Percentiles rank a stretch among this genome's conserved stretches.
Conservation (phyloP, 1,139 yeast genomes). For the Sugiyamaella sp. region DNA sequence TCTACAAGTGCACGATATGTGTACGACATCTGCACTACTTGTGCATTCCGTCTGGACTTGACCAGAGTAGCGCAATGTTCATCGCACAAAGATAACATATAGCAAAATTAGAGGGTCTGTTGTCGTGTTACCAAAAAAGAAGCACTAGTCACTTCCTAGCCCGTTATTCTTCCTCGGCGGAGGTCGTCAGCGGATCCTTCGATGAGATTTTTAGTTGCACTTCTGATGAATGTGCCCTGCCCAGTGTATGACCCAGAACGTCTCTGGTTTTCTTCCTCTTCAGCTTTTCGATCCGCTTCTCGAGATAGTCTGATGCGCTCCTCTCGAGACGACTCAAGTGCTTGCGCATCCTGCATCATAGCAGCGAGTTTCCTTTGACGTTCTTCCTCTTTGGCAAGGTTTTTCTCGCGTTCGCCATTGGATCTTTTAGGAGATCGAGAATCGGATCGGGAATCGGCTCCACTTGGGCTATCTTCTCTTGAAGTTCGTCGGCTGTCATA, state of each 20-base stretch:
- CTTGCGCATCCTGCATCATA: conserved; percentile 61
- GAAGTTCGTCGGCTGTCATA: too few species aligned
- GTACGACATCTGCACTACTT: too few species aligned
- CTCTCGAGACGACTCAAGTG: conserved; percentile 58
- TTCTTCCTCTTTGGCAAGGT: conserved; percentile 46
- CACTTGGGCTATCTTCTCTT: too few species aligned
- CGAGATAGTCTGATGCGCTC: conserved; percentile 57
- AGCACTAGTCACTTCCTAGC: too few species aligned
- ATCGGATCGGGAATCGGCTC: background rate
- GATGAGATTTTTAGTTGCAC: conserved; percentile 20
- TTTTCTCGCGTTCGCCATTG: too few species aligned
- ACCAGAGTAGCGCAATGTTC: too few species aligned
- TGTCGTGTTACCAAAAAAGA: too few species aligned
- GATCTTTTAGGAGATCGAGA: too few species aligned
- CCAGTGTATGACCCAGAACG: conserved; percentile 78
- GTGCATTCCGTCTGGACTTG: too few species aligned
- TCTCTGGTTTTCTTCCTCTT: conserved; percentile 68
- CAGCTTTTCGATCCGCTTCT: conserved; percentile 71
- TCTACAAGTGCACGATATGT: too few species aligned
- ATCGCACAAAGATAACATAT: too few species aligned
- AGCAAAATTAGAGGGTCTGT: too few species aligned
- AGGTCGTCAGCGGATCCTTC: conserved; percentile 20
- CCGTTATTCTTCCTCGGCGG: conserved; percentile 18
- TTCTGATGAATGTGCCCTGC: conserved; percentile 28
- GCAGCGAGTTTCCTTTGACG: conserved; percentile 53